These are phyloP conservation scores for Schwanniomyces pseudopolymorphus DNA, from an alignment of 805 yeast genomes.

Conservation along the genomic window DNA sequence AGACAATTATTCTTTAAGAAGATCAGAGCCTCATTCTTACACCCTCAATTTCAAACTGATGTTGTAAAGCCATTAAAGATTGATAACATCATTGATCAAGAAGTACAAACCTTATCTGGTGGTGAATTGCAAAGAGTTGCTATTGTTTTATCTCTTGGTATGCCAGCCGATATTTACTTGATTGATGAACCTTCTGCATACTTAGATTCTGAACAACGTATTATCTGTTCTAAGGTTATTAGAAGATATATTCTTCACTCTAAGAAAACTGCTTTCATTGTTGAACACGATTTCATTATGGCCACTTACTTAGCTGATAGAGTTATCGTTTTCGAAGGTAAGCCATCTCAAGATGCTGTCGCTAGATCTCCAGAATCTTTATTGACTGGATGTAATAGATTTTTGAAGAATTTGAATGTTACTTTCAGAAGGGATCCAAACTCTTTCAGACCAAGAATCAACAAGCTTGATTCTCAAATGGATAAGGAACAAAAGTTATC, in stretches of 20 bases:
- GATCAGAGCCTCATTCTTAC: constrained; percentile 89
- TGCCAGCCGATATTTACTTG: constrained; percentile 91
- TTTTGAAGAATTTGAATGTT: constrained; percentile 94
- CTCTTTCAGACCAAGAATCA: constrained; percentile 97
- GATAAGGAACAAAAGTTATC: constrained; percentile 93
- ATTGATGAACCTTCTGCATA: constrained; percentile 99
- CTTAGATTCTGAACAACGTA: constrained; percentile 99
- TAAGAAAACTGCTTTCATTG: constrained; percentile 98
- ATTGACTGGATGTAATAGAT: constrained; percentile 95
- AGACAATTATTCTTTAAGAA: constrained; percentile 96
- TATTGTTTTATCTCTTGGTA: constrained; percentile 90
- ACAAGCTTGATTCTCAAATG: constrained; percentile 97
- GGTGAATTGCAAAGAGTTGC: constrained; percentile 99
- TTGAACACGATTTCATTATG: constrained; percentile 99
- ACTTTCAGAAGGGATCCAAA: constrained; percentile 99
- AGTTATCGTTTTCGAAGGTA: constrained; percentile 97
- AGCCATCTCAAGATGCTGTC: constrained; percentile 79
- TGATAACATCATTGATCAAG: constrained; percentile 94
- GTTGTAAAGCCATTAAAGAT: constrained; percentile 93
- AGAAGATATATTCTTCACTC: constrained; percentile 95
- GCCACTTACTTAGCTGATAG: constrained; percentile 98
- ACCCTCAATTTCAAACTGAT: constrained; percentile 97
- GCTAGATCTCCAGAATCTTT: constrained; percentile 92
- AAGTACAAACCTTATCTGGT: constrained; percentile 96
- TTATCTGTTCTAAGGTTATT: constrained; percentile 96